Evolutionary conservation across 2,329 filamentous ascomycete genomes (phyloP).

Genomic region (Onygenales sp.): DNA sequence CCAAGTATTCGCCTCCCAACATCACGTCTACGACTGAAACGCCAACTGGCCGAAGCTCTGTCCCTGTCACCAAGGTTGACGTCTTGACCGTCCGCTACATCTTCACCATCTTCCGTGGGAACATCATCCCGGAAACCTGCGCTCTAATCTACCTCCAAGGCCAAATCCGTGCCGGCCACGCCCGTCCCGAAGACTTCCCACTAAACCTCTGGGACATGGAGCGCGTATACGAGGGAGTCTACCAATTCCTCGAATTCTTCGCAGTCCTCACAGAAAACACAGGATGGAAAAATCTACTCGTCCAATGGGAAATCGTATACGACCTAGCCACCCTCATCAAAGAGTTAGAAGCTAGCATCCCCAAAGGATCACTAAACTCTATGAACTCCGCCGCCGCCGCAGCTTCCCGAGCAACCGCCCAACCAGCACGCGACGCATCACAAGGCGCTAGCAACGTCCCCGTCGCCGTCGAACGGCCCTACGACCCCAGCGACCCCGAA

Average conservation of each 20-base stretch:
- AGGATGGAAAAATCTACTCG: constrained; percentile 72
- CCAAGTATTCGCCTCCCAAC: constrained; percentile 43
- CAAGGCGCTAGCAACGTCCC: constrained; percentile 24
- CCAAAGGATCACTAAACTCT: constrained; percentile 60
- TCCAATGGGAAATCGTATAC: constrained; percentile 85
- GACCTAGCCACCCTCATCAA: constrained; percentile 81
- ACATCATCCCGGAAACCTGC: constrained; percentile 87
- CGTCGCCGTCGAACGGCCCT: constrained; percentile 56
- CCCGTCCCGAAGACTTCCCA: constrained; percentile 77
- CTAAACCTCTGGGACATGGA: constrained; percentile 98
- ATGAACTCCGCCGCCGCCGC: constrained; percentile 12
- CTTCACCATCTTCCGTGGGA: constrained; percentile 82
- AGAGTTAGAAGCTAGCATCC: constrained; percentile 78
- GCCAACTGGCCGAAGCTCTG: constrained; percentile 48
- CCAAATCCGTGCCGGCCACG: constrained; percentile 68
- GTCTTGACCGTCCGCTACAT: constrained; percentile 73
- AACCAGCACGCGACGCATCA: constrained; percentile 16
- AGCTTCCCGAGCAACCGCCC: constrained; percentile 20
- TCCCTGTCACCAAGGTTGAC: constrained; percentile 46
- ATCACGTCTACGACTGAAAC: constrained; percentile 40
- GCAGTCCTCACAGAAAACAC: constrained; percentile 79
- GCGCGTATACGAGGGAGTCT: constrained; percentile 85
- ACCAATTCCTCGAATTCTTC: constrained; percentile 90
- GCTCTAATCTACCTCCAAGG: constrained; percentile 91
- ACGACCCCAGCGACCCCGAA: constrained; percentile 40